Conservation (phyloP, 2,329 filamentous ascomycete genomes). For the Paecilomyces fulvus region DNA sequence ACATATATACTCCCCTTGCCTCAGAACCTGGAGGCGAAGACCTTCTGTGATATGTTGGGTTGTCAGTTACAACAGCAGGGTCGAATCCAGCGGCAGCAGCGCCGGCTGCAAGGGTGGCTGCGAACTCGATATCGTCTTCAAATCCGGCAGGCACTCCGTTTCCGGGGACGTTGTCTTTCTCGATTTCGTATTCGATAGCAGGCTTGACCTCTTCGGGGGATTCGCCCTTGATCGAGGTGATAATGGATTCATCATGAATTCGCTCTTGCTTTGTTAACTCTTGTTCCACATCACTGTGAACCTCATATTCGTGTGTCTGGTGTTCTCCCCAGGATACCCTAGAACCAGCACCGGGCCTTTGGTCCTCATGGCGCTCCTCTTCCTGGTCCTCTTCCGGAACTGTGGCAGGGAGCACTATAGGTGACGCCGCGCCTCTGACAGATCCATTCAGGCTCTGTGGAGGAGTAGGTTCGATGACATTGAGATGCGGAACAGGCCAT, state of each 20-base stretch:
- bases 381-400: constrained; percentile 22
- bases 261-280: neutral
- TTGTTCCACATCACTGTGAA: constrained; percentile 34
- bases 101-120: constrained; percentile 60
- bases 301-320: constrained; percentile 55
- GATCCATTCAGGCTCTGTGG: constrained; percentile 40
- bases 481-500: constrained; percentile 46
- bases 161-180: constrained; percentile 7
- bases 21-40: constrained; percentile 56
- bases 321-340: constrained; percentile 61
- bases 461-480: constrained; percentile 51
- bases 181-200: neutral
- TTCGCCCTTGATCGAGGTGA: neutral
- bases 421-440: constrained; percentile 21
- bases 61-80: constrained; percentile 59
- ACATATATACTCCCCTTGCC: constrained; percentile 44
- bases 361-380: constrained; percentile 20
- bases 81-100: constrained; percentile 63
- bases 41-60: constrained; percentile 55
- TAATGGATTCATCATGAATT: neutral
- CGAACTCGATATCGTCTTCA: constrained; percentile 59
- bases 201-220: neutral
- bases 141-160: constrained; percentile 52
- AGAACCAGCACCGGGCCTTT: constrained; percentile 36
- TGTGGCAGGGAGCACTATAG: constrained; percentile 20